Evolutionary conservation across 176 grass and related monocot genomes (phyloP).

Genomic region (Eleusine indica): DNA sequence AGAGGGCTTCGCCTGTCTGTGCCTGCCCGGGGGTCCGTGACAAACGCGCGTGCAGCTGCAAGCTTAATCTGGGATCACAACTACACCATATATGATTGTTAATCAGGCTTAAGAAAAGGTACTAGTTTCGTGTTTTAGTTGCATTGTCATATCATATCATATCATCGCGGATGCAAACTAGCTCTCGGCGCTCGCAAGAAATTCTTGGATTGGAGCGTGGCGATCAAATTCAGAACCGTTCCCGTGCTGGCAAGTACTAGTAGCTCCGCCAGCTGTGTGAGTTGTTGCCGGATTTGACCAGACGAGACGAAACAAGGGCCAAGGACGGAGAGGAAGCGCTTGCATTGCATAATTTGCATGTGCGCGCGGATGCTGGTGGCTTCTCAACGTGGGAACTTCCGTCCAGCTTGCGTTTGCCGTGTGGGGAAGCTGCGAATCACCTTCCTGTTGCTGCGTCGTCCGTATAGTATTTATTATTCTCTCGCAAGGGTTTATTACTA

Average conservation of each 20-base stretch:
- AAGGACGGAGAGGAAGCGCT: no score
- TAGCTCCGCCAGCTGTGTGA: background rate
- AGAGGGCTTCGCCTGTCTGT: background rate
- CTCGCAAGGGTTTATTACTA: background rate
- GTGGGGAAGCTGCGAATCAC: background rate
- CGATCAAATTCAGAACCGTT: no score
- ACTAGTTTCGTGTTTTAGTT: background rate
- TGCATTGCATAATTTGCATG: constrained; percentile 9
- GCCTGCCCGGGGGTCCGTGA: background rate
- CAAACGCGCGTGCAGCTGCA: background rate
- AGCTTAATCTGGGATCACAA: background rate
- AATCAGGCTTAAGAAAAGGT: background rate
- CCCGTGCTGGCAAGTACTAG: no score
- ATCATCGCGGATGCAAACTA: background rate
- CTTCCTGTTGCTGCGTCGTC: constrained; percentile 1
- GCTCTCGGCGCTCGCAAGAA: background rate
- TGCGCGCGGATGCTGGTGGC: constrained; percentile 2
- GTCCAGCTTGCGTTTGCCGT: background rate
- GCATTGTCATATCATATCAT: background rate
- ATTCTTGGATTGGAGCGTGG: background rate
- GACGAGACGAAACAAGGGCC: background rate
- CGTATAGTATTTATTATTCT: background rate
- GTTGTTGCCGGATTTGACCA: constrained; percentile 28
- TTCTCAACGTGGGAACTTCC: background rate
- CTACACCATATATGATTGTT: background rate